These are phyloP conservation scores for Candida ponderosae DNA, from an alignment of 805 yeast genomes.

Conservation along the genomic window DNA sequence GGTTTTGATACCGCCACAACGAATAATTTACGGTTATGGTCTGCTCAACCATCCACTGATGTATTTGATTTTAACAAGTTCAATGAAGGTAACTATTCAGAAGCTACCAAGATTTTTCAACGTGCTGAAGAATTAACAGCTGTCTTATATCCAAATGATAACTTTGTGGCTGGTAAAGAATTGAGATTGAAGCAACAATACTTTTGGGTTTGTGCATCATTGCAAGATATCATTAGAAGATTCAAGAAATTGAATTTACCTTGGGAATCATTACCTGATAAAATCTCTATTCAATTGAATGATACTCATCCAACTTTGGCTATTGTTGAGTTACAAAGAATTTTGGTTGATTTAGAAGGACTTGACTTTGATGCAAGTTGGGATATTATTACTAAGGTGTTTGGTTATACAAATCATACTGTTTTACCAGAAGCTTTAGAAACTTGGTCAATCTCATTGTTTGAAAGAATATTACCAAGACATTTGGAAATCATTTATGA, in stretches of 20 bases:
- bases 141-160: constrained; percentile 89
- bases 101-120: constrained; percentile 79
- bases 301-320: constrained; percentile 95
- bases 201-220: constrained; percentile 94
- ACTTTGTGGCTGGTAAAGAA: constrained; percentile 86
- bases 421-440: constrained; percentile 93
- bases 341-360: constrained; percentile 76
- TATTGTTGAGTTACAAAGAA: constrained; percentile 80
- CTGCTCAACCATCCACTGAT: constrained; percentile 82
- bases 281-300: constrained; percentile 85
- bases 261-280: constrained; percentile 79
- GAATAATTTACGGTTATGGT: constrained; percentile 86
- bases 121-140: constrained; percentile 89
- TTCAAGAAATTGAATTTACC: constrained; percentile 71
- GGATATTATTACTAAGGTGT: constrained; percentile 70
- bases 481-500: constrained; percentile 87
- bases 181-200: constrained; percentile 90
- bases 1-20: constrained; percentile 80
- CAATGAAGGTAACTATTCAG: constrained; percentile 84
- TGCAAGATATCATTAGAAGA: constrained; percentile 85
- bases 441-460: constrained; percentile 86
- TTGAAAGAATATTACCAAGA: constrained; percentile 77
- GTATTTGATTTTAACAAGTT: constrained; percentile 82
- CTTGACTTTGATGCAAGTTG: constrained; percentile 81
- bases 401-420: constrained; percentile 92